A percentile compares a stretch with the other conserved stretches of the same genome.
Evolutionary conservation across 306 rosid species (phyloP).

Genomic region (Vigna mungo): DNA sequence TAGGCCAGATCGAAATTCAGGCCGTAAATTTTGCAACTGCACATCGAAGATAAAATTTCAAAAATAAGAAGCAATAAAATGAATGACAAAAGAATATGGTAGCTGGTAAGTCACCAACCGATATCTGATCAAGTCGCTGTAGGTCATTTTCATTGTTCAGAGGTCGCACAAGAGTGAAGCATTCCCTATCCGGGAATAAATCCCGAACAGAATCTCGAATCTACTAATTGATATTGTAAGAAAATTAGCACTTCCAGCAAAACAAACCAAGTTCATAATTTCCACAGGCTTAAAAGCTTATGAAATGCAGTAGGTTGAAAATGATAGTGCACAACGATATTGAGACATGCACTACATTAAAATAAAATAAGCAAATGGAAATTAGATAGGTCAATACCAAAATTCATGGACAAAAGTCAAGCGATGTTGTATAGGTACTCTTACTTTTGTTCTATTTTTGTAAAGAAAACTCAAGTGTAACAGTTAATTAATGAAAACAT

Average conservation of each 20-base stretch:
- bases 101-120: conserved; percentile 47
- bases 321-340: not conserved
- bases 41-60: conserved; percentile 15
- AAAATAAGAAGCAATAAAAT: conserved; percentile 5
- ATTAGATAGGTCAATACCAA: conserved; percentile 4
- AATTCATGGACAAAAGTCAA: not conserved
- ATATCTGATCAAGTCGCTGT: conserved; percentile 75
- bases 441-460: not conserved
- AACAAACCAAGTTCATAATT: conserved; percentile 6
- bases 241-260: conserved; percentile 40
- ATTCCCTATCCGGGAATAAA: conserved; percentile 81
- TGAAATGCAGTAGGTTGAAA: conserved; percentile 6
- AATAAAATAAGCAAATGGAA: conserved; percentile 16
- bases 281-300: conserved; percentile 18
- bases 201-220: conserved; percentile 81
- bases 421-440: not conserved
- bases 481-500: not conserved
- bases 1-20: conserved; percentile 77
- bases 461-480: not conserved
- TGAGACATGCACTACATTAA: conserved; percentile 2
- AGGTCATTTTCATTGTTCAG: conserved; percentile 74
- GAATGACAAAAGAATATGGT: not conserved
- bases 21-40: conserved; percentile 72
- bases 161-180: conserved; percentile 85
- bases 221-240: conserved; percentile 46